phyloP scores from a whole-genome alignment of 83 land plant species.

The Picea abies region DNA sequence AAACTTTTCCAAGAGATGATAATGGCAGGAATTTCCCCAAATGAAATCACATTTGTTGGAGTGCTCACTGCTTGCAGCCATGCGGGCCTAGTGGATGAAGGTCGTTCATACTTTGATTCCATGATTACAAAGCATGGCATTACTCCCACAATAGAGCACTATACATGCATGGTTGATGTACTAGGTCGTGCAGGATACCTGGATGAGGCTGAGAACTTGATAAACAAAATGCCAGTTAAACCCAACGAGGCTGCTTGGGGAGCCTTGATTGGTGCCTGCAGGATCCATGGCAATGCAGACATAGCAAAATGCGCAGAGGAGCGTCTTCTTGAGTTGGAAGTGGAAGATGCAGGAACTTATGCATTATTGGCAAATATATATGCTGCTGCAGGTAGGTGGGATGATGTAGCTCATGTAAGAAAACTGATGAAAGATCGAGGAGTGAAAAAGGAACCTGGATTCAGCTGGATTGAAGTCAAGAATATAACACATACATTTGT shows the following conservation, averaged over 20 bases:
- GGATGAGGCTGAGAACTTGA: neutral
- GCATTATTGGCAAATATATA: neutral
- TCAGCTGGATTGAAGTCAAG: neutral
- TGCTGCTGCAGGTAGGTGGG: conserved; percentile 4
- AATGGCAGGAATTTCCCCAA: neutral
- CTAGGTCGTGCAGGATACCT: conserved; percentile 8
- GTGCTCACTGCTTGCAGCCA: neutral
- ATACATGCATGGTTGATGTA: conserved; percentile 1
- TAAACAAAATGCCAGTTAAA: neutral
- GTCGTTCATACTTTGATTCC: neutral
- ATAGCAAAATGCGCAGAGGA: neutral
- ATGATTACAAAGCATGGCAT: neutral
- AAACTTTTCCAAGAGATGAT: neutral
- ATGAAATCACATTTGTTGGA: neutral
- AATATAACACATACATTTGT: neutral
- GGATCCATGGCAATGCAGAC: neutral
- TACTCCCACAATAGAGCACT: conserved; percentile 3
- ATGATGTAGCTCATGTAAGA: neutral
- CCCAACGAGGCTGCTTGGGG: neutral
- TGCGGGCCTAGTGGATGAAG: conserved; percentile 1
- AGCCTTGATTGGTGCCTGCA: neutral
- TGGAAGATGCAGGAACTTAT: neutral
- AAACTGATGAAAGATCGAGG: neutral
- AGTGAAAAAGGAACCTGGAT: neutral
- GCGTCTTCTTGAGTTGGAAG: neutral